Conservation (phyloP, 176 grass and related monocot genomes). For the Musa itinerans region DNA sequence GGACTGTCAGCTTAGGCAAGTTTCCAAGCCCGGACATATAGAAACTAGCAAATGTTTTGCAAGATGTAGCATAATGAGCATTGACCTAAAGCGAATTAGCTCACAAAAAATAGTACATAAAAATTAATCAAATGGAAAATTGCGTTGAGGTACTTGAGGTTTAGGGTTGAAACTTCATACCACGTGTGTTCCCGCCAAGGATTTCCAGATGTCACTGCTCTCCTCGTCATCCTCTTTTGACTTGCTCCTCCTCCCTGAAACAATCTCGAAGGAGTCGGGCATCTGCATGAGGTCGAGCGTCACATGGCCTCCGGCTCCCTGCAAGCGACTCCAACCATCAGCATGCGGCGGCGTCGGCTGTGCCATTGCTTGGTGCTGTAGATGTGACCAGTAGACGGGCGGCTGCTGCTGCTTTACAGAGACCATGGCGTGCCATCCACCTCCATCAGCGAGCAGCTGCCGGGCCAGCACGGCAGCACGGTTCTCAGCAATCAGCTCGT, state of each 20-base stretch:
- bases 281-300: slow-evolving; percentile 28
- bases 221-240: not conserved
- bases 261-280: slow-evolving; percentile 2
- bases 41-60: too few species aligned
- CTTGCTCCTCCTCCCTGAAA: not conserved
- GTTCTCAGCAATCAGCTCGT: slow-evolving; percentile 89
- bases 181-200: slow-evolving; percentile 2
- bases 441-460: slow-evolving; percentile 40
- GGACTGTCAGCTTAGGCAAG: too few species aligned
- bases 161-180: not conserved
- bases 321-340: slow-evolving; percentile 12
- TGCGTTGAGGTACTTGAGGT: too few species aligned
- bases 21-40: too few species aligned
- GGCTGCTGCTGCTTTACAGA: not conserved
- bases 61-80: too few species aligned
- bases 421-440: not conserved
- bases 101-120: too few species aligned
- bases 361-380: slow-evolving; percentile 10
- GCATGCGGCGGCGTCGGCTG: not conserved
- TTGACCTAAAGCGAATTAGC: too few species aligned
- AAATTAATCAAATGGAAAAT: too few species aligned
- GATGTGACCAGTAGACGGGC: slow-evolving; percentile 4
- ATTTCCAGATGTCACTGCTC: slow-evolving; percentile 3
- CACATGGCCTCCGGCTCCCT: slow-evolving; percentile 26
- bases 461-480: slow-evolving; percentile 44